These are phyloP conservation scores for Bothriochloa decipiens DNA, from an alignment of 176 grass and related monocot species.

Conservation along the genomic window DNA sequence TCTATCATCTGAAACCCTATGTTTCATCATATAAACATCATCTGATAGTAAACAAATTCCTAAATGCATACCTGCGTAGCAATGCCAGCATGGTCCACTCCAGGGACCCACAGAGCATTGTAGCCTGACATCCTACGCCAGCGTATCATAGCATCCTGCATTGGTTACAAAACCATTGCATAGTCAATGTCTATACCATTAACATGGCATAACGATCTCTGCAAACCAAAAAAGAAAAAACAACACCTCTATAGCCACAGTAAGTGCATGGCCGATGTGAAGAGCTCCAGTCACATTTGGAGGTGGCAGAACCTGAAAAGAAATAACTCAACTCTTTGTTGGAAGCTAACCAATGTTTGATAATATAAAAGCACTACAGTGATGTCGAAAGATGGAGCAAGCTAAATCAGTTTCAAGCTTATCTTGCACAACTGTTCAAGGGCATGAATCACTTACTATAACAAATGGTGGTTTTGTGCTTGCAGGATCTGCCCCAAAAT, in stretches of 20 bases:
- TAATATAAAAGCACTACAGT: slow-evolving; percentile 1
- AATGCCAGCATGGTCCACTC: slow-evolving; percentile 97
- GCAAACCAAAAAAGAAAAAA: not conserved
- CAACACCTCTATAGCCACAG: slow-evolving; percentile 76
- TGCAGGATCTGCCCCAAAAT: slow-evolving; percentile 71
- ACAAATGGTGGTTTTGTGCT: slow-evolving; percentile 82
- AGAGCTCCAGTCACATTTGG: slow-evolving; percentile 93
- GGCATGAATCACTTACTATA: slow-evolving; percentile 58
- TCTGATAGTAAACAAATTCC: not conserved
- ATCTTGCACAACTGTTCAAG: slow-evolving; percentile 2
- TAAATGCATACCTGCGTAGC: slow-evolving; percentile 81
- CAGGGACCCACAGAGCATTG: slow-evolving; percentile 89
- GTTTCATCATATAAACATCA: slow-evolving; percentile 17
- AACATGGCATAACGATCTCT: slow-evolving; percentile 3
- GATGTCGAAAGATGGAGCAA: slow-evolving; percentile 9
- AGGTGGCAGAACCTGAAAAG: slow-evolving; percentile 73
- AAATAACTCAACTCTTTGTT: not conserved
- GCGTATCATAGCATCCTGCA: slow-evolving; percentile 84
- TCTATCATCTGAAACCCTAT: not conserved
- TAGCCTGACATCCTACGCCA: slow-evolving; percentile 94
- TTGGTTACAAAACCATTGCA: slow-evolving; percentile 32
- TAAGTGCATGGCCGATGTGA: slow-evolving; percentile 86
- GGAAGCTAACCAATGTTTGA: not conserved
- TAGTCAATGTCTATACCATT: slow-evolving; percentile 16
- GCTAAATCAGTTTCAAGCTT: not conserved